Evolutionary conservation across 2,329 filamentous ascomycete genomes (phyloP).

Genomic region (Apiospora kogelbergensis): DNA sequence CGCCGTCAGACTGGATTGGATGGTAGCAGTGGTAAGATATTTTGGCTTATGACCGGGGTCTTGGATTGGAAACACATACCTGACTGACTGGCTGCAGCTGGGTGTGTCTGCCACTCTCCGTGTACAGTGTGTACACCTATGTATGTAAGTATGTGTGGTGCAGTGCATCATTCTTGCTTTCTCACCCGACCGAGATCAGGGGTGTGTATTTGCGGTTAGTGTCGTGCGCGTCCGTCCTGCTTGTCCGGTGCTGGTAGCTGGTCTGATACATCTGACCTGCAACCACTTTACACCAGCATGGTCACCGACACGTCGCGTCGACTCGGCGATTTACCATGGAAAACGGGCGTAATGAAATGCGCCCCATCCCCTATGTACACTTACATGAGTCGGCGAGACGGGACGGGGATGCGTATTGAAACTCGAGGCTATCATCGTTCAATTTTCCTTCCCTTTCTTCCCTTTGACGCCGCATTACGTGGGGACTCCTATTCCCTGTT

Average conservation of each 20-base stretch:
- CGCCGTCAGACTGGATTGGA: background rate
- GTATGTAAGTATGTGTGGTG: background rate
- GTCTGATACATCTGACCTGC: constrained; percentile 1
- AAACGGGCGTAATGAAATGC: background rate
- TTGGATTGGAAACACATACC: background rate
- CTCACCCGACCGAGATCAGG: background rate
- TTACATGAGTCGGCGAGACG: background rate
- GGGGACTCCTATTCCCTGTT: background rate
- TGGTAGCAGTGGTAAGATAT: background rate
- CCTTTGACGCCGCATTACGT: background rate
- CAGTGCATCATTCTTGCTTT: background rate
- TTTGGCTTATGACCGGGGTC: constrained; percentile 1
- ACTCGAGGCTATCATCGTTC: constrained; percentile 5
- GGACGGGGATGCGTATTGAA: background rate
- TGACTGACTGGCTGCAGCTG: background rate
- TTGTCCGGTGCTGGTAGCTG: background rate
- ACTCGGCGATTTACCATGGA: background rate
- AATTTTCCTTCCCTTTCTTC: background rate
- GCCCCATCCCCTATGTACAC: background rate
- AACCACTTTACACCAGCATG: constrained; percentile 6
- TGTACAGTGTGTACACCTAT: constrained; percentile 8
- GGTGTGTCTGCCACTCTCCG: background rate
- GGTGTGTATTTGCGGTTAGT: background rate
- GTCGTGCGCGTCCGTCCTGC: background rate
- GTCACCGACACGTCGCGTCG: constrained; percentile 1